Evolutionary conservation across 2,329 filamentous ascomycete genomes (phyloP).

Genomic region (Aspergillus spinulosporus): DNA sequence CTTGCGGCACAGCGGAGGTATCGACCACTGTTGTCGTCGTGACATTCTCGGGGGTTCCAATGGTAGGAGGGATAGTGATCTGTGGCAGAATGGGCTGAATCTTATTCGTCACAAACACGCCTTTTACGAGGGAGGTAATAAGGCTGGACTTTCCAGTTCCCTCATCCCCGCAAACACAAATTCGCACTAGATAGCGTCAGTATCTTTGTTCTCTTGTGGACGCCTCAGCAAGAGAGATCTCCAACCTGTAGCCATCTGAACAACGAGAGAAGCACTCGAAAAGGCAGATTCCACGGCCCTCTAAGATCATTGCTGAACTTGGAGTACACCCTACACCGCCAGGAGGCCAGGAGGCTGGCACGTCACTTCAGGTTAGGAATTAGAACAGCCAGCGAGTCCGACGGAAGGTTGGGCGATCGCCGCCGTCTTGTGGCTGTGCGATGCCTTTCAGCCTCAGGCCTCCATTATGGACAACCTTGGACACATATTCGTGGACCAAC

Average conservation of each 20-base stretch:
- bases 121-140: conserved; percentile 94
- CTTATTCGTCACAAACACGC: conserved; percentile 92
- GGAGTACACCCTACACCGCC: background rate
- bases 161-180: conserved; percentile 96
- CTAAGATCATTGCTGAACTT: conserved; percentile 19
- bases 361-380: background rate
- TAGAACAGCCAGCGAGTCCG: background rate
- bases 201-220: background rate
- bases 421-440: conserved; percentile 23
- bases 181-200: conserved; percentile 63
- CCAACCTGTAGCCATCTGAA: conserved; percentile 30
- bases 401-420: conserved; percentile 15
- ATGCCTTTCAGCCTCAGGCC: conserved; percentile 21
- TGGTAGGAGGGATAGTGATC: conserved; percentile 89
- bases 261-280: conserved; percentile 1
- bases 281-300: background rate
- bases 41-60: conserved; percentile 93
- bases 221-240: background rate
- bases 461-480: background rate
- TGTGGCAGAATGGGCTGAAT: conserved; percentile 93
- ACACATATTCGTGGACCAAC: background rate
- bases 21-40: conserved; percentile 92
- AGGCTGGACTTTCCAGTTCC: conserved; percentile 91
- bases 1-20: conserved; percentile 91
- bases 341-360: background rate